Conservation (phyloP, 2,329 filamentous ascomycete genomes). For the Fusarium piperis region DNA sequence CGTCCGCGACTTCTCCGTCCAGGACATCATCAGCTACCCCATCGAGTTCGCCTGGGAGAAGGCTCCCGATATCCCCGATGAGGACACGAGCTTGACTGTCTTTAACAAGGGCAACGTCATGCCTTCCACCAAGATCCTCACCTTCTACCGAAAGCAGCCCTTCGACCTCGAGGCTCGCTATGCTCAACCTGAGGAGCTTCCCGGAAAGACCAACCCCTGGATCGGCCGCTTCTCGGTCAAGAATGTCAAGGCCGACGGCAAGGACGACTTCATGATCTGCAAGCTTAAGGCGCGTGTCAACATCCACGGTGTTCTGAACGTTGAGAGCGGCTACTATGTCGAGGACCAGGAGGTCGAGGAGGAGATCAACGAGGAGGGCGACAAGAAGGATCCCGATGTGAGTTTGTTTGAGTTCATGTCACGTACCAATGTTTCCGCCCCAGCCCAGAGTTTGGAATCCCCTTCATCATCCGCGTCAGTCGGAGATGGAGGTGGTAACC, state of each 20-base stretch:
- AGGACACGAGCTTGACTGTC: slow-evolving; percentile 96
- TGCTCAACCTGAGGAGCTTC: slow-evolving; percentile 84
- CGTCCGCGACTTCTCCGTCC: slow-evolving; percentile 96
- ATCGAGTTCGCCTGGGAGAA: slow-evolving; percentile 99
- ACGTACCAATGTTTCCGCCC: slow-evolving; percentile 1
- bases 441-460: slow-evolving; percentile 1
- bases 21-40: slow-evolving; percentile 97
- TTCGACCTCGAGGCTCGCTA: slow-evolving; percentile 98
- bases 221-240: slow-evolving; percentile 98
- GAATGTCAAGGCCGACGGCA: slow-evolving; percentile 90
- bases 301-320: slow-evolving; percentile 93
- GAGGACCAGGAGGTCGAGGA: slow-evolving; percentile 98
- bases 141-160: slow-evolving; percentile 97
- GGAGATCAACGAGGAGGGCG: slow-evolving; percentile 76
- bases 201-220: slow-evolving; percentile 91
- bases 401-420: slow-evolving; percentile 52
- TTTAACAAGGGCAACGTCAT: slow-evolving; percentile 98
- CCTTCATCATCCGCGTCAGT: slow-evolving; percentile 23
- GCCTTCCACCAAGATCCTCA: slow-evolving; percentile 98
- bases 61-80: slow-evolving; percentile 96
- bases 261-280: slow-evolving; percentile 99
- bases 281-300: slow-evolving; percentile 98
- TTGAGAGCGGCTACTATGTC: slow-evolving; percentile 97
- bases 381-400: slow-evolving; percentile 78
- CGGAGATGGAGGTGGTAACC: slow-evolving; percentile 26